Percentiles rank a stretch among this genome's conserved stretches.
These are phyloP conservation scores for Yarrowia sp. DNA, from an alignment of 805 yeast species.

Conservation along the genomic window DNA sequence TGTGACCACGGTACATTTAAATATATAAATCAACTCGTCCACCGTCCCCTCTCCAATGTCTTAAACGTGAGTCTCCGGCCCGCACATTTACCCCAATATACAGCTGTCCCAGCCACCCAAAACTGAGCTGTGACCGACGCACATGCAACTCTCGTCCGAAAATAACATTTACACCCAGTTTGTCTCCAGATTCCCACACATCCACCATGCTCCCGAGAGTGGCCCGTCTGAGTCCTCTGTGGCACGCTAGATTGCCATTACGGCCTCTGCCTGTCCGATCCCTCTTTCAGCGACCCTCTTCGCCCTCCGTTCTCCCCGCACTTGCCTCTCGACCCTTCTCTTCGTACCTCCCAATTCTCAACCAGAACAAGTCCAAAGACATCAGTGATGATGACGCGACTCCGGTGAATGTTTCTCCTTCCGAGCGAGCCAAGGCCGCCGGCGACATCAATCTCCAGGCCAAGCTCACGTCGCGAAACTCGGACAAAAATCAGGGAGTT, in stretches of 20 bases:
- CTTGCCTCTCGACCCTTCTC: conserved; percentile 1
- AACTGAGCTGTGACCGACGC: not conserved
- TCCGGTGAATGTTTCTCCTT: conserved; percentile 29
- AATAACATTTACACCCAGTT: conserved; percentile 1
- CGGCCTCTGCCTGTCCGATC: not conserved
- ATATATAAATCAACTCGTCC: not conserved
- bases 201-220: conserved; percentile 21
- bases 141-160: not conserved
- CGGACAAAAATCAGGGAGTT: conserved; percentile 28
- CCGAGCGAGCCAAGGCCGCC: conserved; percentile 35
- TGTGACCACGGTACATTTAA: not conserved
- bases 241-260: not conserved
- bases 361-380: conserved; percentile 1
- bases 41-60: not conserved
- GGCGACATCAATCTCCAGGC: conserved; percentile 38
- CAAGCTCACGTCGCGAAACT: conserved; percentile 31
- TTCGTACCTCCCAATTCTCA: not conserved
- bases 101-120: not conserved
- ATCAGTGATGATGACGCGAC: conserved; percentile 19
- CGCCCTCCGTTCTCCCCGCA: not conserved
- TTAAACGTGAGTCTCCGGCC: not conserved
- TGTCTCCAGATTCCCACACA: not conserved
- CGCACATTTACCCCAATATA: not conserved
- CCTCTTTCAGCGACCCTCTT: not conserved
- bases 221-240: conserved; percentile 23